These are phyloP conservation scores for Coniella lustricola DNA, from an alignment of 2,329 filamentous ascomycete genomes.

Conservation along the genomic window DNA sequence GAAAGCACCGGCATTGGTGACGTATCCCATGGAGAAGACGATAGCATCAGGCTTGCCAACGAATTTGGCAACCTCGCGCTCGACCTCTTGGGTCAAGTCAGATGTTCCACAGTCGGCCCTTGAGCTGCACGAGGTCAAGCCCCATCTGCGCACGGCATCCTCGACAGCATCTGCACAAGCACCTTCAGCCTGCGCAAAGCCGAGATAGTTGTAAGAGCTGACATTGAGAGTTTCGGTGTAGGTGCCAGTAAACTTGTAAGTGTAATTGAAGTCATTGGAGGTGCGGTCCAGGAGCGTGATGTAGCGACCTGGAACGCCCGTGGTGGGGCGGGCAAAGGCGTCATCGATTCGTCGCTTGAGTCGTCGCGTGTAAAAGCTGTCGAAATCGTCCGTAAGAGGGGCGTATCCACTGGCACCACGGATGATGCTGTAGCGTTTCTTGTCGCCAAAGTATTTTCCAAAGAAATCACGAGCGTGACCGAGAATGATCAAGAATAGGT, in stretches of 20 bases:
- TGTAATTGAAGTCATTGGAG: constrained; percentile 85
- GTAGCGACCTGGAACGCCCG: constrained; percentile 87
- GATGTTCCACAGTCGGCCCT: constrained; percentile 79
- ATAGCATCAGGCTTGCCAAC: constrained; percentile 92
- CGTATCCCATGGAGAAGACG: constrained; percentile 99
- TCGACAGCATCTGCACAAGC: constrained; percentile 93
- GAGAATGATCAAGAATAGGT: constrained; percentile 89
- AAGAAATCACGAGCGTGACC: constrained; percentile 97
- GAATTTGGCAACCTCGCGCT: constrained; percentile 81
- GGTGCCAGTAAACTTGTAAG: constrained; percentile 83
- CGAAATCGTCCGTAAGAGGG: constrained; percentile 93
- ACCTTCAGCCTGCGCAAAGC: constrained; percentile 94
- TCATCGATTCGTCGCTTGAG: constrained; percentile 94
- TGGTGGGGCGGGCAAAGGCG: constrained; percentile 87
- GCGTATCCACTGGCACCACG: constrained; percentile 83
- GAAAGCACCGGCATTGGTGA: constrained; percentile 90
- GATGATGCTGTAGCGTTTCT: constrained; percentile 74
- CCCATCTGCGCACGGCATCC: constrained; percentile 75
- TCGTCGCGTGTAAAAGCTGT: constrained; percentile 93
- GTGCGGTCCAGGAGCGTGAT: constrained; percentile 89
- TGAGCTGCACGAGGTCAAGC: constrained; percentile 74
- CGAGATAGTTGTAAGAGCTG: constrained; percentile 99
- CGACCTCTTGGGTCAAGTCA: constrained; percentile 82
- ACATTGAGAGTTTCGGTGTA: constrained; percentile 94
- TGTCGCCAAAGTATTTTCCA: constrained; percentile 85